These are phyloP conservation scores for Tetrapisispora taiwanensis DNA, from an alignment of 805 yeast genomes.

Conservation along the genomic window DNA sequence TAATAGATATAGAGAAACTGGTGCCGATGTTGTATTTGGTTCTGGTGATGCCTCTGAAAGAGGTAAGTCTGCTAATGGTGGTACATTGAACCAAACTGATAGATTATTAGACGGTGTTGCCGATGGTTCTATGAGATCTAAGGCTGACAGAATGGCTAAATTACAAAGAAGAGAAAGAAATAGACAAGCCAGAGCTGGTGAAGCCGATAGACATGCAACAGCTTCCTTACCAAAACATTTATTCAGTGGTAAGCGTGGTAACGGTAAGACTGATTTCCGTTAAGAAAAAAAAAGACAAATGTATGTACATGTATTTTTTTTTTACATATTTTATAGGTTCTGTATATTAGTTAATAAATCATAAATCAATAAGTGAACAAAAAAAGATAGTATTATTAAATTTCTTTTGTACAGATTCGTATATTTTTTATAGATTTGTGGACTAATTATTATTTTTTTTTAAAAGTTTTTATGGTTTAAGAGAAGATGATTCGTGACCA, in stretches of 20 bases:
- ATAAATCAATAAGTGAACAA: background rate
- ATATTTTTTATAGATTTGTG: no score
- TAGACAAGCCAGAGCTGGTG: conserved; percentile 87
- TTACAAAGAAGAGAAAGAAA: conserved; percentile 89
- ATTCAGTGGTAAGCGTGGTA: conserved; percentile 94
- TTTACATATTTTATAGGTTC: conserved; percentile 1
- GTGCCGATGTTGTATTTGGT: conserved; percentile 71
- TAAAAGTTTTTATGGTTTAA: no score
- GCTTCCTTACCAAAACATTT: conserved; percentile 87
- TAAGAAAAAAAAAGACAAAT: conserved; percentile 26
- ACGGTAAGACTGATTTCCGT: conserved; percentile 86
- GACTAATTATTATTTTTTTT: no score
- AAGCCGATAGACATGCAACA: conserved; percentile 84
- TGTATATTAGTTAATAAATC: conserved; percentile 2
- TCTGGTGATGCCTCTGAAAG: conserved; percentile 26
- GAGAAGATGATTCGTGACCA: no score
- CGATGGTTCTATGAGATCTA: conserved; percentile 69
- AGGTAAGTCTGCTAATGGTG: conserved; percentile 29
- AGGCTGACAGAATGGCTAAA: conserved; percentile 81
- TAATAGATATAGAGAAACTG: conserved; percentile 40
- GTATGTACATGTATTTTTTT: background rate
- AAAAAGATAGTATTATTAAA: no score
- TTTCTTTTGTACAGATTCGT: no score
- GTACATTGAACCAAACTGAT: conserved; percentile 51
- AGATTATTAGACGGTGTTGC: conserved; percentile 79